A percentile compares a stretch with the other conserved stretches of the same genome.
phyloP scores from a whole-genome alignment of 2,329 filamentous ascomycete species.

The Zymoseptoria ardabiliae region DNA sequence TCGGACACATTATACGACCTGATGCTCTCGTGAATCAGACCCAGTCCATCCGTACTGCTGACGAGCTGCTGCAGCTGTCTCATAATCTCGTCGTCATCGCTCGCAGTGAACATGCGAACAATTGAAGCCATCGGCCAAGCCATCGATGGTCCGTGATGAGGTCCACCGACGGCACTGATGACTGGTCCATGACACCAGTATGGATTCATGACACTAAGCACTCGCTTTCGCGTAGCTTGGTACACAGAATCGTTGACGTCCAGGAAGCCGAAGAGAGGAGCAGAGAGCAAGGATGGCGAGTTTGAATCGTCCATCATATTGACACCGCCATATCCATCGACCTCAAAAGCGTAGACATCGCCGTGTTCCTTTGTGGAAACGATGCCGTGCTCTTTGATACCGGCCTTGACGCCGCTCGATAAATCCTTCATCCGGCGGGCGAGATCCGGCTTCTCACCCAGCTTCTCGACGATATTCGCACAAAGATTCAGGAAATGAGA shows the following conservation, averaged over 20 bases:
- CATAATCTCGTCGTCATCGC: constrained; percentile 38
- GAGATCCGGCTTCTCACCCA: constrained; percentile 19
- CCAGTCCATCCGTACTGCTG: constrained; percentile 38
- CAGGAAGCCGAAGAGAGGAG: constrained; percentile 10
- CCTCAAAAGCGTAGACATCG: constrained; percentile 39
- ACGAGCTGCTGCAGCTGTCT: constrained; percentile 37
- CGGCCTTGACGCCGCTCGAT: constrained; percentile 4
- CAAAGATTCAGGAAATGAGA: constrained; percentile 51
- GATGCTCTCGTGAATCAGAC: constrained; percentile 44
- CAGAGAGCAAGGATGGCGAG: constrained; percentile 54
- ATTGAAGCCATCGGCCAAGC: constrained; percentile 39
- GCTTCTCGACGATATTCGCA: constrained; percentile 34
- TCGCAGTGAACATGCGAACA: constrained; percentile 40
- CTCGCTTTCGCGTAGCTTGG: constrained; percentile 35
- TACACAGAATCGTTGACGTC: constrained; percentile 32
- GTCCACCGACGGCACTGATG: constrained; percentile 41
- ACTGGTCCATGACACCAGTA: constrained; percentile 43
- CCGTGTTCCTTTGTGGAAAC: constrained; percentile 31
- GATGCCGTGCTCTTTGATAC: constrained; percentile 29
- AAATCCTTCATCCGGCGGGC: constrained; percentile 8
- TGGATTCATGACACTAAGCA: constrained; percentile 37
- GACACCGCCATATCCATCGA: constrained; percentile 36
- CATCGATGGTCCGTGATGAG: constrained; percentile 37
- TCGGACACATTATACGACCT: constrained; percentile 36
- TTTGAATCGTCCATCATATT: constrained; percentile 66